These are phyloP conservation scores for Coemansia sp. DNA, from an alignment of 192 early-diverging fungal species.

Conservation along the genomic window DNA sequence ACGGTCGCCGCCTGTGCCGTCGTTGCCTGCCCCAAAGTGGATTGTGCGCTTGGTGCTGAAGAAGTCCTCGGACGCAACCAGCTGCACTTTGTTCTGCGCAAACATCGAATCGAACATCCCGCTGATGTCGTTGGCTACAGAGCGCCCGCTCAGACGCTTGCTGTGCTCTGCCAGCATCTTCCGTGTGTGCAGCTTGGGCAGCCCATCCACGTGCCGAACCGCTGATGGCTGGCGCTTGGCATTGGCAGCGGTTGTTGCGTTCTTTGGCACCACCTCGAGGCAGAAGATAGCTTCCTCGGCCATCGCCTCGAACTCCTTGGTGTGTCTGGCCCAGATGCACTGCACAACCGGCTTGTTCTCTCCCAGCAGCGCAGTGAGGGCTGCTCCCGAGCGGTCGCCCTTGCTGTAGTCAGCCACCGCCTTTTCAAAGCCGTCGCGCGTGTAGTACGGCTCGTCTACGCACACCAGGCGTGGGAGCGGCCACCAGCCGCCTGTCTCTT, in stretches of 20 bases:
- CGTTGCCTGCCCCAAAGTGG: slow-evolving; percentile 59
- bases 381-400: slow-evolving; percentile 26
- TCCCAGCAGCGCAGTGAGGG: slow-evolving; percentile 30
- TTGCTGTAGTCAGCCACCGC: slow-evolving; percentile 56
- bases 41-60: slow-evolving; percentile 61
- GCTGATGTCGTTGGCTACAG: slow-evolving; percentile 13
- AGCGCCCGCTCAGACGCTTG: not conserved
- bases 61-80: slow-evolving; percentile 78
- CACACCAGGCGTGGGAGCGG: slow-evolving; percentile 55
- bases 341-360: slow-evolving; percentile 51
- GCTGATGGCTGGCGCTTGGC: not conserved
- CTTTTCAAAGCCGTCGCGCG: slow-evolving; percentile 67
- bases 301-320: slow-evolving; percentile 60
- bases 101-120: slow-evolving; percentile 28
- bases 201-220: not conserved
- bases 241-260: not conserved
- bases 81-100: slow-evolving; percentile 25
- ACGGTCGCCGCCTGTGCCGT: slow-evolving; percentile 48
- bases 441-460: slow-evolving; percentile 66
- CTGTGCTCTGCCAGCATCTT: not conserved
- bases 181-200: slow-evolving; percentile 19
- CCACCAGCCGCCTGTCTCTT: slow-evolving; percentile 52
- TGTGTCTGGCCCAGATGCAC: slow-evolving; percentile 75
- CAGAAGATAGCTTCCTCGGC: slow-evolving; percentile 75
- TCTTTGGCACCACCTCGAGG: slow-evolving; percentile 41